Conservation (phyloP, 805 yeast genomes). For the Saturnispora quitensis region DNA sequence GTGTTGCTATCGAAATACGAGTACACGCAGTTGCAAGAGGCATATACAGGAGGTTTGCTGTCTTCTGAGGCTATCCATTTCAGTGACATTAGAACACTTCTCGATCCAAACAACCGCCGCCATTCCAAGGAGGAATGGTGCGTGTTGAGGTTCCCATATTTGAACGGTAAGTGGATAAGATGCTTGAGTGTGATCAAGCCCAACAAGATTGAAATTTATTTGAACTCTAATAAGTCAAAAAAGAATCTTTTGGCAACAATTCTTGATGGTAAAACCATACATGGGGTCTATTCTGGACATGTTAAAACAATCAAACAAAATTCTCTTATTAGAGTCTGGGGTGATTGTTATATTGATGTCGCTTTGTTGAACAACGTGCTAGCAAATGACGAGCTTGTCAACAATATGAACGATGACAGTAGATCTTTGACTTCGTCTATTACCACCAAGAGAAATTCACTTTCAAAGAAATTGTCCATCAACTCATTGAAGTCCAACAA, state of each 20-base stretch:
- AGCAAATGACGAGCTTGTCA: slow-evolving; percentile 11
- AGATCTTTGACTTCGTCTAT: not conserved
- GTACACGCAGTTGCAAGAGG: slow-evolving; percentile 46
- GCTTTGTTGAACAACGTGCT: slow-evolving; percentile 12
- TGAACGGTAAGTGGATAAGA: slow-evolving; percentile 50
- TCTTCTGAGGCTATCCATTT: slow-evolving; percentile 48
- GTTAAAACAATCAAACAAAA: slow-evolving; percentile 49
- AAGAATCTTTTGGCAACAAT: slow-evolving; percentile 45
- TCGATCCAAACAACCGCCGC: slow-evolving; percentile 38
- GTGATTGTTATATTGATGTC: slow-evolving; percentile 43
- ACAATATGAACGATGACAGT: slow-evolving; percentile 19
- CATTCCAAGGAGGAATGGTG: slow-evolving; percentile 51
- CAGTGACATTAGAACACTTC: slow-evolving; percentile 49
- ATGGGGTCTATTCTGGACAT: slow-evolving; percentile 52
- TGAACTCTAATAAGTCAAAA: slow-evolving; percentile 38
- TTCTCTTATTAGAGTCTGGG: slow-evolving; percentile 46
- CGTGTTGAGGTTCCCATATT: slow-evolving; percentile 48
- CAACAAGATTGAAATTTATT: slow-evolving; percentile 48
- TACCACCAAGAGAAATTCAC: slow-evolving; percentile 8
- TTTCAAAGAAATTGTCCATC: slow-evolving; percentile 23
- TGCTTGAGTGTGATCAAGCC: slow-evolving; percentile 40
- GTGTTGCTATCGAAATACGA: slow-evolving; percentile 49
- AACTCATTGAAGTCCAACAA: slow-evolving; percentile 19
- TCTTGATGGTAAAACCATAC: slow-evolving; percentile 35
- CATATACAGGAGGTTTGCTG: slow-evolving; percentile 55